Evolutionary conservation across 345 rosid genomes (phyloP), one percentile per base, ranked within the genome.

Genomic region (Eucalyptus cloeziana): DNA sequence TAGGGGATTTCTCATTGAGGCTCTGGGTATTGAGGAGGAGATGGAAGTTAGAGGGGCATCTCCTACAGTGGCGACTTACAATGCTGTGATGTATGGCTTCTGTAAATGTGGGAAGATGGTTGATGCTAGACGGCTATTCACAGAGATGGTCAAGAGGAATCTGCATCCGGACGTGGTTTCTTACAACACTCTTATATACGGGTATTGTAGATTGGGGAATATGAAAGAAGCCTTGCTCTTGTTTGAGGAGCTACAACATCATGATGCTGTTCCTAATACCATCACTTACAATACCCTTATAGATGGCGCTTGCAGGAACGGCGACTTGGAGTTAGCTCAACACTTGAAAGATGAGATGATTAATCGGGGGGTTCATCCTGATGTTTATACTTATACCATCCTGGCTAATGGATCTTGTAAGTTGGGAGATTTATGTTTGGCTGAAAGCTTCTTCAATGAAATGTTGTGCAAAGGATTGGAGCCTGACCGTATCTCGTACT

Each of bases 201-300:
- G 98, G 40, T 95, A 94, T 88, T 92, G 96, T 87, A 94, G 93
- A 89, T 64, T 89, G 56, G 94, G 97, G 87, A 91, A 94, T 90
- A 87, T 93, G 56, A 90, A 85, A 85, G 96, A 95, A 91, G 96
- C 97, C 86, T 94, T 95, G 90, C 93, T 90, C 89, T 88, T 96
- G 94, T 93, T 96, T 88, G 92, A 93, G 83, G 96, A 94, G 89
- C 91, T 96, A 88, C 91, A 91, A 88, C 88, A 33, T 79, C 89
- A 89, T 86, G 89, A 91, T 86, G 90, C 95, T 24, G 27, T 52
- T 90, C 96, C 97, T 50, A 92, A 90, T 76, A 45, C 91, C 49
- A 90, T 94, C 87, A 96, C 98, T 7, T 96, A 94, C 89, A 96
- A 95, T 90, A 94, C 94, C 87, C 94, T 95, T 85, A 92, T 96